These are phyloP conservation scores for Sclerotinia borealis DNA, from an alignment of 2,329 filamentous ascomycete genomes.

Conservation along the genomic window DNA sequence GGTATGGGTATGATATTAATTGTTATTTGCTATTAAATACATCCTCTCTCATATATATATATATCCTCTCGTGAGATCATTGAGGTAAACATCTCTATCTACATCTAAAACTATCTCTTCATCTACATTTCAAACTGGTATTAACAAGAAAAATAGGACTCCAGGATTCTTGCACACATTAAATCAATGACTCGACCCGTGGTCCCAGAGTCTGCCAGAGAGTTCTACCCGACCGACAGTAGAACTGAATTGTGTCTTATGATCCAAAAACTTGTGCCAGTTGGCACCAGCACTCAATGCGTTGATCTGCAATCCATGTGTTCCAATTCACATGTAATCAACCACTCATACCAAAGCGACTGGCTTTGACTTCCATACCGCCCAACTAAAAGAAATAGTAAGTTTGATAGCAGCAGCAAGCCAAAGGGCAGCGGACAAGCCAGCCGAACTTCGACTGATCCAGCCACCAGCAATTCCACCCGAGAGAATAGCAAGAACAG, in stretches of 20 bases:
- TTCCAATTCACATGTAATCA: not conserved
- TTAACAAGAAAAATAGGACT: not conserved
- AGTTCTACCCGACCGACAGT: too few species aligned
- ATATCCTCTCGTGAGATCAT: not conserved
- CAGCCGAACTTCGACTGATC: conserved; percentile 46
- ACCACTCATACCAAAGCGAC: not conserved
- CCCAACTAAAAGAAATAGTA: conserved; percentile 51
- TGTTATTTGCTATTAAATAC: not conserved
- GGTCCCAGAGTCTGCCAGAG: not conserved
- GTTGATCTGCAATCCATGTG: not conserved
- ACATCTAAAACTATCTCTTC: not conserved
- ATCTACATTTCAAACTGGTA: not conserved
- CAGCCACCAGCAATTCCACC: conserved; percentile 50
- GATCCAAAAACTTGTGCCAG: not conserved
- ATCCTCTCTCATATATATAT: too few species aligned
- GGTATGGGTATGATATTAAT: too few species aligned
- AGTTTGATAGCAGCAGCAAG: conserved; percentile 44
- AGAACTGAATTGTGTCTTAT: not conserved
- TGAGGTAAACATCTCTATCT: too few species aligned
- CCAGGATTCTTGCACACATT: not conserved
- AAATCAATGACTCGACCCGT: not conserved
- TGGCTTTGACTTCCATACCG: conserved; percentile 46
- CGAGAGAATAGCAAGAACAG: conserved; percentile 45
- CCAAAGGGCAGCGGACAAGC: conserved; percentile 47
- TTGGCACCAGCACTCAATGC: not conserved